Evolutionary conservation across 2,329 filamentous ascomycete genomes (phyloP).

Genomic region (Alternaria dauci): DNA sequence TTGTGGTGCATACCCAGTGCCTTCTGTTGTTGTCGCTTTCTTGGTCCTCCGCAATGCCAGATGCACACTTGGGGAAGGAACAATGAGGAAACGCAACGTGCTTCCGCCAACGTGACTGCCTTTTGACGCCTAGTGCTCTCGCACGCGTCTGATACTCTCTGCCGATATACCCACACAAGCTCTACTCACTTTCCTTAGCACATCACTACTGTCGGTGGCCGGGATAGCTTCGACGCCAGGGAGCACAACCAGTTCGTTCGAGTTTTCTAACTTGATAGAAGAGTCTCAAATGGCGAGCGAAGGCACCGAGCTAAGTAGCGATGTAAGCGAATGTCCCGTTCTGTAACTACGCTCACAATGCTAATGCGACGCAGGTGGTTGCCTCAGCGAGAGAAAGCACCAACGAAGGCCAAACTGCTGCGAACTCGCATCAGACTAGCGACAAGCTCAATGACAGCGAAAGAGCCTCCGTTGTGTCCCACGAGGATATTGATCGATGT

Average conservation of each 20-base stretch:
- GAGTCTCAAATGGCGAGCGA: background rate
- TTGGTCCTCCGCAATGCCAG: slow-evolving; percentile 4
- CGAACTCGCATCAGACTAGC: background rate
- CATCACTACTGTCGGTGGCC: background rate
- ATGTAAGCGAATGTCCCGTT: background rate
- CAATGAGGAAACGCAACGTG: slow-evolving; percentile 7
- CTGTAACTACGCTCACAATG: background rate
- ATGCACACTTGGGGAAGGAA: slow-evolving; percentile 13
- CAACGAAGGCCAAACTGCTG: background rate
- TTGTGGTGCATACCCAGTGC: background rate
- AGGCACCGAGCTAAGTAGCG: background rate
- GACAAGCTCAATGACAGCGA: background rate
- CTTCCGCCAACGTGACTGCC: background rate
- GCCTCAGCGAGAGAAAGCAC: background rate
- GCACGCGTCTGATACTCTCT: background rate
- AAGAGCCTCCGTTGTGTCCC: no score
- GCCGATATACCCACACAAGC: background rate
- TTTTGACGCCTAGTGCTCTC: background rate
- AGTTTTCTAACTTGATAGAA: background rate
- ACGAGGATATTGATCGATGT: background rate
- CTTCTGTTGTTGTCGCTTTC: background rate
- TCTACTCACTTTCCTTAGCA: background rate
- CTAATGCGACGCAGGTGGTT: background rate
- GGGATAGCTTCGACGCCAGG: background rate
- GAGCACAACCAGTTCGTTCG: background rate